A percentile compares a stretch with the other conserved stretches of the same genome.
Evolutionary conservation across 257 asterid species (phyloP).

Genomic region (Avicennia marina): DNA sequence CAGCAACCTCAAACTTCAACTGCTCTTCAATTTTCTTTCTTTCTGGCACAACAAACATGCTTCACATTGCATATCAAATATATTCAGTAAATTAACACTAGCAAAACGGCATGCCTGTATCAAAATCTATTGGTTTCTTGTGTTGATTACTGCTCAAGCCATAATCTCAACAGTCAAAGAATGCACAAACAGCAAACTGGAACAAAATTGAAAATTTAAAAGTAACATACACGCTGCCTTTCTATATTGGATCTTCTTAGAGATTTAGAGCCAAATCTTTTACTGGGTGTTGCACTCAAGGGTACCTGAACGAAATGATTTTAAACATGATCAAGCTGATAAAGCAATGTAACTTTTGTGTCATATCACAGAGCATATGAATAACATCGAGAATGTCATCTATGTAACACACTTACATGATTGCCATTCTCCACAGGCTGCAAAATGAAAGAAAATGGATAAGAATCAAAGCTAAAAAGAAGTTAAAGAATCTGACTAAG

Average conservation of each 20-base stretch:
- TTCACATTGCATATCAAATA: background rate
- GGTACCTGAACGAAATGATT: slow-evolving; percentile 44
- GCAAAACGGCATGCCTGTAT: background rate
- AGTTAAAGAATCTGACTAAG: background rate
- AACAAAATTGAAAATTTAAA: slow-evolving; percentile 2
- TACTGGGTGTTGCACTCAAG: slow-evolving; percentile 31
- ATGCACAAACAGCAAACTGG: background rate
- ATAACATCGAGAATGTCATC: too few species aligned
- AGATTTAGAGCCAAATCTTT: slow-evolving; percentile 43
- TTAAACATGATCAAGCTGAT: slow-evolving; percentile 12
- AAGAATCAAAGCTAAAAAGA: slow-evolving; percentile 12
- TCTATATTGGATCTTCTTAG: slow-evolving; percentile 64
- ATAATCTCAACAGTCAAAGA: slow-evolving; percentile 15
- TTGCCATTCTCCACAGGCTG: slow-evolving; percentile 73
- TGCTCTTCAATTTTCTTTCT: background rate
- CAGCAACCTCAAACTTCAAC: background rate
- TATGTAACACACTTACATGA: slow-evolving; percentile 42
- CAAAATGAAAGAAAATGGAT: slow-evolving; percentile 21
- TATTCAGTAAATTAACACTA: background rate
- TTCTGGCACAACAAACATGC: background rate
- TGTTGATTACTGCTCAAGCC: background rate
- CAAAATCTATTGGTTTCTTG: background rate
- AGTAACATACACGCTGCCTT: slow-evolving; percentile 62
- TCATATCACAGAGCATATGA: background rate
- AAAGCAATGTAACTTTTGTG: background rate